Percentiles rank a stretch among this genome's conserved stretches.
phyloP scores from a whole-genome alignment of 305 asterid genomes.

The Fraxinus paxiana region DNA sequence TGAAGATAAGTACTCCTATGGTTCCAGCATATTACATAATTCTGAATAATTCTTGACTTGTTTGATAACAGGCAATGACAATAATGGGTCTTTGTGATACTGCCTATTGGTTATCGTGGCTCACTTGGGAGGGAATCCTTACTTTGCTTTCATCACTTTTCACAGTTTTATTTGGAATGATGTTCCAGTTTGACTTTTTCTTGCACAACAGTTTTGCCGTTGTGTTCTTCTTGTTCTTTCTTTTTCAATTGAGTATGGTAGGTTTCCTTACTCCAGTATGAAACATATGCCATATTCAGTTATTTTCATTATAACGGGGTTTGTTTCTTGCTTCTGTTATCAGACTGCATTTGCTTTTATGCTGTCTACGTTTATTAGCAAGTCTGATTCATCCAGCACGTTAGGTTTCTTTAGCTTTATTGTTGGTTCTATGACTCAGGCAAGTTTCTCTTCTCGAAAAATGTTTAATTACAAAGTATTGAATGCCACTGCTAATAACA shows the following conservation, averaged over 20 bases:
- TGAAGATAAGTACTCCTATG: conserved; percentile 8
- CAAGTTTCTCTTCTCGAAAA: conserved; percentile 30
- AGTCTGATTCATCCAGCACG: conserved; percentile 75
- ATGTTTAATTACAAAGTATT: conserved; percentile 16
- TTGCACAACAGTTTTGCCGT: conserved; percentile 57
- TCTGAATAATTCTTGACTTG: conserved; percentile 15
- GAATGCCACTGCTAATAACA: conserved; percentile 23
- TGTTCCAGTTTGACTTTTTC: conserved; percentile 66
- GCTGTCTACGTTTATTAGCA: conserved; percentile 73
- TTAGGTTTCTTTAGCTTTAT: conserved; percentile 67
- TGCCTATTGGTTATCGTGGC: conserved; percentile 81
- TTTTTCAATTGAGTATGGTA: conserved; percentile 83
- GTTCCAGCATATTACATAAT: conserved; percentile 11
- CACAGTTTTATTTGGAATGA: conserved; percentile 65
- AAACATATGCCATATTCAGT: conserved; percentile 7
- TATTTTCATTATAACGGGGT: not conserved
- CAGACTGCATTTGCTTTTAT: conserved; percentile 79
- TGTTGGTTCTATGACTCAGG: conserved; percentile 76
- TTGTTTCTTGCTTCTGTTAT: conserved; percentile 28
- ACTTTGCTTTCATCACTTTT: conserved; percentile 57
- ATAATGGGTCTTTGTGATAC: conserved; percentile 93
- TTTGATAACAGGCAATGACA: conserved; percentile 63
- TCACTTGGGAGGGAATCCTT: conserved; percentile 73
- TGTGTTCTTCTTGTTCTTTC: conserved; percentile 68
- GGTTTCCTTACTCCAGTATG: conserved; percentile 21